Evolutionary conservation across 1,139 yeast species (phyloP).

Genomic region (Suhomyces yuchorum): DNA sequence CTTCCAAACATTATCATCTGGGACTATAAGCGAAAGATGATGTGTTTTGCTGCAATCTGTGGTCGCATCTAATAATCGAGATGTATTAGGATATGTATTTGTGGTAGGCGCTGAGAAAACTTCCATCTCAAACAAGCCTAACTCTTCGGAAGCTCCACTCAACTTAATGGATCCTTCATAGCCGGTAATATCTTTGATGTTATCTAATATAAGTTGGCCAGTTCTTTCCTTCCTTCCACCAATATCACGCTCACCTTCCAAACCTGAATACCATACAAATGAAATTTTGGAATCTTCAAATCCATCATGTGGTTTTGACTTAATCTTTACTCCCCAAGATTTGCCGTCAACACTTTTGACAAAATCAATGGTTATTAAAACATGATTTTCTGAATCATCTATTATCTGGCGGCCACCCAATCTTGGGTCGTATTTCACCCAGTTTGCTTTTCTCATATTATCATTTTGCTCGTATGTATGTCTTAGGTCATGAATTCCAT

Average conservation of each 20-base stretch:
- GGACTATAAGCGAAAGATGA: conserved; percentile 69
- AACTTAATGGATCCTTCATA: conserved; percentile 42
- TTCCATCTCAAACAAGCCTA: conserved; percentile 56
- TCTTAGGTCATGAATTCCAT: conserved; percentile 64
- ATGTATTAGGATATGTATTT: conserved; percentile 44
- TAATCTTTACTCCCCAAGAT: conserved; percentile 75
- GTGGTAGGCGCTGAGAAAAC: conserved; percentile 50
- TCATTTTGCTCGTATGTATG: conserved; percentile 82
- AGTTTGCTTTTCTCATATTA: conserved; percentile 73
- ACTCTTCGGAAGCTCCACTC: conserved; percentile 55
- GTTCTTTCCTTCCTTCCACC: conserved; percentile 22
- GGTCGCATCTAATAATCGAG: conserved; percentile 33
- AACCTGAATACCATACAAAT: conserved; percentile 74
- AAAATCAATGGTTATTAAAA: conserved; percentile 70
- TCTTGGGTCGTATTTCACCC: conserved; percentile 87
- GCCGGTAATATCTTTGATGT: conserved; percentile 29
- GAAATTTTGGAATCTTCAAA: conserved; percentile 55
- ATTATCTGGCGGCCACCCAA: conserved; percentile 82
- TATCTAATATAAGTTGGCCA: conserved; percentile 40
- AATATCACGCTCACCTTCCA: conserved; percentile 56
- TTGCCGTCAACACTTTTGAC: conserved; percentile 72
- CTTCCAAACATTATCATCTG: conserved; percentile 75
- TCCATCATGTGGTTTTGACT: conserved; percentile 60
- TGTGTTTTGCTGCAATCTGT: conserved; percentile 60
- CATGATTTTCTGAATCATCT: conserved; percentile 62